phyloP scores from a whole-genome alignment of 495 filamentous ascomycete genomes.

The Hyaloscypha finlandica region DNA sequence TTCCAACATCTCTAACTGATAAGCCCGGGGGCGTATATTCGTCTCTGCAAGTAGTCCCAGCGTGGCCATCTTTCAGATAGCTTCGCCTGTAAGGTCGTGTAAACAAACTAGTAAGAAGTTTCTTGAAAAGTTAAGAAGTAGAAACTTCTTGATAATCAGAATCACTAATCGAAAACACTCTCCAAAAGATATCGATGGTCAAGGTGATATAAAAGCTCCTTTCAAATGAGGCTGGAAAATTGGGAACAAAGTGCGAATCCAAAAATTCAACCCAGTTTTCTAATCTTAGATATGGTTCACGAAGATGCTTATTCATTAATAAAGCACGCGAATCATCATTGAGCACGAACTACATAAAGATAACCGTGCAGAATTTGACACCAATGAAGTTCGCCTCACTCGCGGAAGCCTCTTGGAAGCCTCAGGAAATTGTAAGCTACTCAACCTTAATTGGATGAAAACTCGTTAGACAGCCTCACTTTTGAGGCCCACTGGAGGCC shows the following conservation, averaged over 20 bases:
- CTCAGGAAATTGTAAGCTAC: not conserved
- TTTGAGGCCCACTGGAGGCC: slow-evolving; percentile 1
- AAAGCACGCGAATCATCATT: not conserved
- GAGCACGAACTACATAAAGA: not conserved
- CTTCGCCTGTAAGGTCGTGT: not conserved
- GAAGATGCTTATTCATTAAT: not conserved
- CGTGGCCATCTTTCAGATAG: not conserved
- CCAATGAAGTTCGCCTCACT: not conserved
- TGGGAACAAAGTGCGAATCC: not conserved
- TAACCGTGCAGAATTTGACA: not conserved
- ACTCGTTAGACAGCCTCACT: not conserved
- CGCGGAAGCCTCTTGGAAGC: not conserved
- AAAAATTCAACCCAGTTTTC: not conserved
- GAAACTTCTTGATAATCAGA: not conserved
- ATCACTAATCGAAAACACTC: not conserved
- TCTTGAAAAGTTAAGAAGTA: not conserved
- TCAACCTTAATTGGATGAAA: not conserved
- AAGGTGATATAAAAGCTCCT: not conserved
- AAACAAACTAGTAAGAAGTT: not conserved
- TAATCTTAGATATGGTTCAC: not conserved
- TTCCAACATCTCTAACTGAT: slow-evolving; percentile 19
- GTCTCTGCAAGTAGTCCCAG: not conserved
- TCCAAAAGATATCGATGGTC: not conserved
- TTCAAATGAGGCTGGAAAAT: not conserved
- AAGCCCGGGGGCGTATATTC: slow-evolving; percentile 3